Evolutionary conservation across 2,329 filamentous ascomycete species (phyloP).

Genomic region (Raffaelea albimanens): DNA sequence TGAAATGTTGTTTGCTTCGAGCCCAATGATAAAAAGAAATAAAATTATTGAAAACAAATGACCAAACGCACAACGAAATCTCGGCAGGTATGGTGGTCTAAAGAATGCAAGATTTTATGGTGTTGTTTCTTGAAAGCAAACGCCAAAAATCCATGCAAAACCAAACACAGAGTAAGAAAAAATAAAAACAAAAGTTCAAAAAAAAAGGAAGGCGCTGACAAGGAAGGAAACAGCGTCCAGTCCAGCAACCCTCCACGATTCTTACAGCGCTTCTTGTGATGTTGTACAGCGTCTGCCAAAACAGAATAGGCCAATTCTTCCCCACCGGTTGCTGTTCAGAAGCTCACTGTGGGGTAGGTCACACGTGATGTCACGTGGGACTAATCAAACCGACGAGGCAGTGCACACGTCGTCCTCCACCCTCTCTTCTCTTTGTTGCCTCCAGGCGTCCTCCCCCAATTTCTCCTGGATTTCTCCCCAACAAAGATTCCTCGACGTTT

Average conservation of each 20-base stretch:
- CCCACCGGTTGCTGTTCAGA: too few species aligned
- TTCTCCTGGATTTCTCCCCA: background rate
- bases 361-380: background rate
- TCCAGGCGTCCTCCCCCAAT: background rate
- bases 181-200: background rate
- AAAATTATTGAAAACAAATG: too few species aligned
- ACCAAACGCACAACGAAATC: too few species aligned
- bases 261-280: too few species aligned
- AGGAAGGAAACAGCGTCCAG: too few species aligned
- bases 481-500: background rate
- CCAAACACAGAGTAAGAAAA: background rate
- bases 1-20: too few species aligned
- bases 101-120: too few species aligned
- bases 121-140: background rate
- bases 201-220: background rate
- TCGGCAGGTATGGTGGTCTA: too few species aligned
- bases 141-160: background rate
- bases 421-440: slow-evolving; percentile 1
- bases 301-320: too few species aligned
- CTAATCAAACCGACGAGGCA: slow-evolving; percentile 2
- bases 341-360: background rate
- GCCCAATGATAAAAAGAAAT: too few species aligned
- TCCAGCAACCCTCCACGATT: too few species aligned
- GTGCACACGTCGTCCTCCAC: slow-evolving; percentile 13
- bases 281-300: too few species aligned